A percentile compares a stretch with the other conserved stretches of the same genome.
These are phyloP conservation scores for Rhizophagus prolifer DNA, from an alignment of 192 early-diverging fungal species.

Conservation along the genomic window DNA sequence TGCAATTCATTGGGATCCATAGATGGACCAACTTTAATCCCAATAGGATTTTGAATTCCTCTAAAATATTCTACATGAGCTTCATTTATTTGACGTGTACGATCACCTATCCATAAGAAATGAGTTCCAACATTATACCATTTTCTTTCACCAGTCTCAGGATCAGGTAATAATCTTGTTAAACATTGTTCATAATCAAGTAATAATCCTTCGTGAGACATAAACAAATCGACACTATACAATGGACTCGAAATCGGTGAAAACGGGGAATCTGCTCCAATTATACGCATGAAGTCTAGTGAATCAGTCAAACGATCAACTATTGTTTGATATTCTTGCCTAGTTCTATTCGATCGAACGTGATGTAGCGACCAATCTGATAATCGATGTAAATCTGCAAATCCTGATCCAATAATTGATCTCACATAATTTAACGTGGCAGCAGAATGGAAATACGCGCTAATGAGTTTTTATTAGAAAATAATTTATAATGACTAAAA, in stretches of 20 bases:
- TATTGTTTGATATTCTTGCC: conserved; percentile 87
- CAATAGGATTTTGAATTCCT: conserved; percentile 96
- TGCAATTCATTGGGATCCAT: conserved; percentile 87
- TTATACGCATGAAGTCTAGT: conserved; percentile 91
- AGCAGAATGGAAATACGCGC: conserved; percentile 97
- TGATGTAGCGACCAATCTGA: conserved; percentile 88
- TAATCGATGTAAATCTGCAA: conserved; percentile 91
- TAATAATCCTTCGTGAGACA: conserved; percentile 94
- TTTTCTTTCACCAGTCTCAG: conserved; percentile 50
- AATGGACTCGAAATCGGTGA: conserved; percentile 44
- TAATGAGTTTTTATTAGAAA: conserved; percentile 12
- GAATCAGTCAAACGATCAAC: conserved; percentile 85
- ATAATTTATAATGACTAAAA: not conserved
- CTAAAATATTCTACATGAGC: conserved; percentile 97
- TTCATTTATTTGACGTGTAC: conserved; percentile 91
- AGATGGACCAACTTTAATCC: conserved; percentile 92
- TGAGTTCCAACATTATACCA: conserved; percentile 95
- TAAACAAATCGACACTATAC: conserved; percentile 86
- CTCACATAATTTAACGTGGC: conserved; percentile 96
- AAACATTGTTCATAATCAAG: conserved; percentile 90
- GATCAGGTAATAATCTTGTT: conserved; percentile 64
- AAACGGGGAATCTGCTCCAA: conserved; percentile 72
- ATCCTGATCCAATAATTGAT: conserved; percentile 75
- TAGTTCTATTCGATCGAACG: conserved; percentile 74
- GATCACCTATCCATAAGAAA: conserved; percentile 98